Percentiles rank a stretch among this genome's conserved stretches.
Evolutionary conservation across 257 asterid species (phyloP).

Genomic region (Solanum ahanhuiri): DNA sequence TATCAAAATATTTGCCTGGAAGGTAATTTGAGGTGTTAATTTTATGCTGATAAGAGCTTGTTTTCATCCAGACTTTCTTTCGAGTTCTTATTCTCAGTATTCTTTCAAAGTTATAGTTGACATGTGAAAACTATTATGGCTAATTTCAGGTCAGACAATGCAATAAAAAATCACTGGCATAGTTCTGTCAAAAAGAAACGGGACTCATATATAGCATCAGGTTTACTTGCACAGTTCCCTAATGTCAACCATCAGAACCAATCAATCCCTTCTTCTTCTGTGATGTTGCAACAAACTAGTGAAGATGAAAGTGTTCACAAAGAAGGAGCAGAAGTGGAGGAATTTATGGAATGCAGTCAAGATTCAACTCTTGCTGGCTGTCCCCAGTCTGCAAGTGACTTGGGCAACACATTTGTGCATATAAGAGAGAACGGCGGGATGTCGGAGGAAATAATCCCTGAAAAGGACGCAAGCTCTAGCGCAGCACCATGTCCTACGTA

Average conservation of each 20-base stretch:
- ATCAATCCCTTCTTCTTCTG: slow-evolving; percentile 41
- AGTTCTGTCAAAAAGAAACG: slow-evolving; percentile 88
- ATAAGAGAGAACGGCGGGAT: slow-evolving; percentile 24
- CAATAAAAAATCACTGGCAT: slow-evolving; percentile 91
- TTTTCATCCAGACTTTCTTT: not conserved
- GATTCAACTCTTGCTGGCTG: slow-evolving; percentile 37
- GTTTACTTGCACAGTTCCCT: slow-evolving; percentile 69
- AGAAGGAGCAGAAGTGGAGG: slow-evolving; percentile 54
- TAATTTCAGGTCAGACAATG: slow-evolving; percentile 71
- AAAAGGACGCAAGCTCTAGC: not conserved
- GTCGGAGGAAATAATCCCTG: slow-evolving; percentile 22
- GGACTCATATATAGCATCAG: slow-evolving; percentile 79
- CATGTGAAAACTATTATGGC: not conserved
- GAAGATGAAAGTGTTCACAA: slow-evolving; percentile 46
- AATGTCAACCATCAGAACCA: slow-evolving; percentile 34
- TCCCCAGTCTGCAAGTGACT: slow-evolving; percentile 40
- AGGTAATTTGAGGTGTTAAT: slow-evolving; percentile 35
- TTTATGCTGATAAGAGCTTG: not conserved
- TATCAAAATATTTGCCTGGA: slow-evolving; percentile 81
- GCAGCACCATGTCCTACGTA: not conserved
- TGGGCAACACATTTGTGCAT: slow-evolving; percentile 23
- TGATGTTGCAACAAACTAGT: slow-evolving; percentile 60
- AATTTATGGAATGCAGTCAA: slow-evolving; percentile 76
- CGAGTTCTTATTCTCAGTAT: not conserved
- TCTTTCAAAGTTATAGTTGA: not conserved